Conservation (phyloP, 2,329 filamentous ascomycete species). For the Tolypocladium amazonense region DNA sequence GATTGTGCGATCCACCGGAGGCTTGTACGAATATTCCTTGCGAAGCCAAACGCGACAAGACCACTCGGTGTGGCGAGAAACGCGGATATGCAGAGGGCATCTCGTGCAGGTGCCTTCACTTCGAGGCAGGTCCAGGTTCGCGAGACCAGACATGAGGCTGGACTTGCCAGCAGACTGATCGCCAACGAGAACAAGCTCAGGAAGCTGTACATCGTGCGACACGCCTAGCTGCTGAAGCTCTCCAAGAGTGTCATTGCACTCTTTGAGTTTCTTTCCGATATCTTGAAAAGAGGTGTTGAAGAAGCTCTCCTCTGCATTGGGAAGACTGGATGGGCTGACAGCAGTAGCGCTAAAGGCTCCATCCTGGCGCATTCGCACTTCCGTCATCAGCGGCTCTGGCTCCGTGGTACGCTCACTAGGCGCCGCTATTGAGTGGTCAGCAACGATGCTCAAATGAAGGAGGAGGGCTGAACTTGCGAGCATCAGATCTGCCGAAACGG, state of each 20-base stretch:
- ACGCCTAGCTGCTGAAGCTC: conserved; percentile 64
- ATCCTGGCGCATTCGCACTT: conserved; percentile 21
- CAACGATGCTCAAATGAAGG: background rate
- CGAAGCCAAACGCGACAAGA: conserved; percentile 57
- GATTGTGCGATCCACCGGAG: conserved; percentile 25
- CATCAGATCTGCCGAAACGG: conserved; percentile 23
- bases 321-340: conserved; percentile 12
- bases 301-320: conserved; percentile 24
- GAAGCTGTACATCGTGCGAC: conserved; percentile 58
- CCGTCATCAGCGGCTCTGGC: conserved; percentile 25
- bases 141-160: conserved; percentile 52
- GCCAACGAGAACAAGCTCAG: conserved; percentile 73
- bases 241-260: conserved; percentile 54
- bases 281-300: conserved; percentile 34
- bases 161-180: conserved; percentile 82
- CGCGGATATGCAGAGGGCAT: conserved; percentile 71
- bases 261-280: conserved; percentile 53
- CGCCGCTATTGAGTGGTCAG: conserved; percentile 19
- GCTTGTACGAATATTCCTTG: conserved; percentile 49
- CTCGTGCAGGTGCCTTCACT: conserved; percentile 66
- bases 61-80: conserved; percentile 51
- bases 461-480: conserved; percentile 19
- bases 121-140: conserved; percentile 61
- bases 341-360: background rate
- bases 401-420: conserved; percentile 24